Evolutionary conservation across 1,284 basidiomycete genomes (phyloP).

Genomic region (Irpex sp.): DNA sequence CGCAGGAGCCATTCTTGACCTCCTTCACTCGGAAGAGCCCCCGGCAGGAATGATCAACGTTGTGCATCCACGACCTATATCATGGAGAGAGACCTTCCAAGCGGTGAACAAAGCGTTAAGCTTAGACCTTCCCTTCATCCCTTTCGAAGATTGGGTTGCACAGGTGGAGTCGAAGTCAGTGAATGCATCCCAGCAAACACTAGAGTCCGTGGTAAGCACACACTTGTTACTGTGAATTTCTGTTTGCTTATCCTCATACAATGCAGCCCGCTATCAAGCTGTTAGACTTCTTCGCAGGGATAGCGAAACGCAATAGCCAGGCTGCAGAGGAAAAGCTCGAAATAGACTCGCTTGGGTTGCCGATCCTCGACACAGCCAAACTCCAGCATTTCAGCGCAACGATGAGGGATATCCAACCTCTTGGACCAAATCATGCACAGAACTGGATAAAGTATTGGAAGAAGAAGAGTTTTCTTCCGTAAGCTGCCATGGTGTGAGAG

Average conservation of each 20-base stretch:
- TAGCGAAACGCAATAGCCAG: not conserved
- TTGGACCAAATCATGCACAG: constrained; percentile 1
- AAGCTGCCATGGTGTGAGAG: not conserved
- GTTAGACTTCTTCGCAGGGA: constrained; percentile 9
- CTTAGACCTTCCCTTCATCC: constrained; percentile 2
- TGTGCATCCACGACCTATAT: constrained; percentile 10
- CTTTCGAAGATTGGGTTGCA: constrained; percentile 8
- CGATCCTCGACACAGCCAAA: constrained; percentile 5
- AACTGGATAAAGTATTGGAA: constrained; percentile 10
- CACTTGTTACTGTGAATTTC: not conserved
- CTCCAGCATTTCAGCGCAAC: constrained; percentile 2
- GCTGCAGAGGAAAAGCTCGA: not conserved
- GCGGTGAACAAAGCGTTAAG: constrained; percentile 5
- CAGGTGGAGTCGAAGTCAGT: constrained; percentile 8
- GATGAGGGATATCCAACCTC: not conserved
- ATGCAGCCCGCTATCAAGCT: constrained; percentile 14
- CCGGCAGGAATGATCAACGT: constrained; percentile 11
- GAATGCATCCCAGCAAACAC: not conserved
- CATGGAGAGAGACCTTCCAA: constrained; percentile 7
- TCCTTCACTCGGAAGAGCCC: not conserved
- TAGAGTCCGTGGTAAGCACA: constrained; percentile 6
- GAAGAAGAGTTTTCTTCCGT: not conserved
- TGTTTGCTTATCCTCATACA: not conserved
- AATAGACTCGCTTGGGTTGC: constrained; percentile 10
- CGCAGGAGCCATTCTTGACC: constrained; percentile 9